phyloP scores from a whole-genome alignment of 192 early-diverging fungal genomes.

The Lobosporangium transversale region DNA sequence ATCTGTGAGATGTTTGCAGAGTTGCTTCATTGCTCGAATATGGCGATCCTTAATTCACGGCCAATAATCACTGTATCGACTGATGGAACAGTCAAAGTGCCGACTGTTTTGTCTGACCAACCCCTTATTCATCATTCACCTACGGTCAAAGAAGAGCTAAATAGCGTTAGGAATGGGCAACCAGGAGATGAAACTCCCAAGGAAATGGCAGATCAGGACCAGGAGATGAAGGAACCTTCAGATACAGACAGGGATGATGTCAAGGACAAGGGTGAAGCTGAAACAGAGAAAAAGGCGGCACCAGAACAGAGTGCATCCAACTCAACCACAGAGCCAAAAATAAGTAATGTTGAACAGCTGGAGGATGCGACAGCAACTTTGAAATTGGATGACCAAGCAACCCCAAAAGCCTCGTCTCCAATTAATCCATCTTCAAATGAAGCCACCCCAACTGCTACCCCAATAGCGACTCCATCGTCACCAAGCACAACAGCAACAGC shows the following conservation, averaged over 20 bases:
- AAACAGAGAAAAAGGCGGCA: neutral
- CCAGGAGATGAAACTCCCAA: neutral
- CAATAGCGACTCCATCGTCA: conserved; percentile 19
- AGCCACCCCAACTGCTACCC: conserved; percentile 8
- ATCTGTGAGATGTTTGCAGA: conserved; percentile 99
- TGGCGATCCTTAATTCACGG: conserved; percentile 75
- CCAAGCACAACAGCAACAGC: conserved; percentile 6
- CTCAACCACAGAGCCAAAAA: neutral
- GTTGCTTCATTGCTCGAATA: conserved; percentile 90
- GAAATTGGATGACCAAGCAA: neutral
- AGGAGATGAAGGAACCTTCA: neutral
- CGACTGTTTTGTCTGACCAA: conserved; percentile 25
- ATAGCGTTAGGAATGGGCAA: neutral
- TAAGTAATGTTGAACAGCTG: neutral
- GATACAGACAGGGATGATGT: neutral
- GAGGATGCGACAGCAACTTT: conserved; percentile 9
- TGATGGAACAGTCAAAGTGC: conserved; percentile 48
- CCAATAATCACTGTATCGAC: conserved; percentile 35
- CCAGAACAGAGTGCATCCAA: neutral
- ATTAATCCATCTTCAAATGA: neutral
- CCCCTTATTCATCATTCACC: conserved; percentile 20
- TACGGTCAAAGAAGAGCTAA: conserved; percentile 21
- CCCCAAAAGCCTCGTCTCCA: conserved; percentile 34
- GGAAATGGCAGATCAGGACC: neutral
- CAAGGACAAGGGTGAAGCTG: neutral